phyloP scores from a whole-genome alignment of 1,284 basidiomycete genomes.

The Moesziomyces sp. region DNA sequence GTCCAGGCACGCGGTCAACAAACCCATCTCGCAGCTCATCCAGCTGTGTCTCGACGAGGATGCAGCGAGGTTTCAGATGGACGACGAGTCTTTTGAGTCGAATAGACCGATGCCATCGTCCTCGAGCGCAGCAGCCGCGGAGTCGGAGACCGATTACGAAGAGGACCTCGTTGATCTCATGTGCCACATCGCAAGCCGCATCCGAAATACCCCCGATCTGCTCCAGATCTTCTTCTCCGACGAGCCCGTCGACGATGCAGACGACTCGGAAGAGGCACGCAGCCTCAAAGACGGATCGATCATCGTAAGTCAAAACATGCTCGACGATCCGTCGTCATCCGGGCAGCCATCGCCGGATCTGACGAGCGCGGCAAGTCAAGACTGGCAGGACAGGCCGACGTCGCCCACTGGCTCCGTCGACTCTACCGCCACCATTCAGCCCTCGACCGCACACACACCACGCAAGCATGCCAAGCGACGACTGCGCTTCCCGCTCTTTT shows the following conservation, averaged over 20 bases:
- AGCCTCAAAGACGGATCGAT: conserved; percentile 42
- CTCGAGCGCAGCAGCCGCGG: not conserved
- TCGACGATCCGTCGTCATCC: conserved; percentile 7
- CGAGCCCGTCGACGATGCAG: conserved; percentile 31
- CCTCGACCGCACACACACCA: conserved; percentile 16
- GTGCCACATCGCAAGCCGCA: conserved; percentile 59
- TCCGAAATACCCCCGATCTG: conserved; percentile 59
- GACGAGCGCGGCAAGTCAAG: not conserved
- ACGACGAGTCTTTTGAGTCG: conserved; percentile 71
- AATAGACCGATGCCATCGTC: not conserved
- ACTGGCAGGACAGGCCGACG: conserved; percentile 8
- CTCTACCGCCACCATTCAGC: conserved; percentile 46
- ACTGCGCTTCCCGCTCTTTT: conserved; percentile 73
- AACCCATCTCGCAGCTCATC: conserved; percentile 85
- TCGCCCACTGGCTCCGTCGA: conserved; percentile 43
- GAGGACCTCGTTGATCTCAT: conserved; percentile 61
- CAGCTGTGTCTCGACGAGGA: conserved; percentile 90
- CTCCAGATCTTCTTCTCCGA: conserved; percentile 60
- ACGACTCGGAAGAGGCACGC: conserved; percentile 6
- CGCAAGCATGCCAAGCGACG: conserved; percentile 22
- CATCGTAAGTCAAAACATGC: conserved; percentile 27
- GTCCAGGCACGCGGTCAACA: conserved; percentile 72
- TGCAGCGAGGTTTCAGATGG: conserved; percentile 80
- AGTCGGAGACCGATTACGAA: conserved; percentile 21
- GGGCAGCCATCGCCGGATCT: not conserved